phyloP scores from a whole-genome alignment of 371 early-diverging fungal genomes.

The Syncephalastrum contaminatum region DNA sequence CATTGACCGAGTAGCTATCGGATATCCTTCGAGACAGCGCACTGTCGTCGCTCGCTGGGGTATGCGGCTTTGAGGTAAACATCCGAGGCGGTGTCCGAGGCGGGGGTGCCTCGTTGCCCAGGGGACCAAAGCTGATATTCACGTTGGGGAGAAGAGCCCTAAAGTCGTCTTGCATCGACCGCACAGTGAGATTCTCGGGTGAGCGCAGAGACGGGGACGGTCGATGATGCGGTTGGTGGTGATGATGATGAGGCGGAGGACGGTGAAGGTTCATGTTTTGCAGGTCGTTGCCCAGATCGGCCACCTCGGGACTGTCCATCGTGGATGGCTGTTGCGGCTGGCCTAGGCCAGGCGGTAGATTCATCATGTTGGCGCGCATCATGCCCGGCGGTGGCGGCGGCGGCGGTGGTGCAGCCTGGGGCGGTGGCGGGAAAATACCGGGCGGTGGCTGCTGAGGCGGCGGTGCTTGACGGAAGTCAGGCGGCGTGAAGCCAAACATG shows the following conservation, averaged over 20 bases:
- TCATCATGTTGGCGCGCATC: conserved; percentile 23
- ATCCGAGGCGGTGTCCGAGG: background rate
- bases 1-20: too few relatives aligned
- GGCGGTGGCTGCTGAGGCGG: too few relatives aligned
- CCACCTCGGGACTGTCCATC: conserved; percentile 6
- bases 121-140: conserved; percentile 63
- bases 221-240: conserved; percentile 6
- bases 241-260: conserved; percentile 9
- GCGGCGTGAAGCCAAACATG: conserved; percentile 9
- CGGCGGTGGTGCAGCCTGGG: conserved; percentile 15
- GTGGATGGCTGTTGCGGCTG: background rate
- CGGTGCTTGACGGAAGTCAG: background rate
- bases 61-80: conserved; percentile 7
- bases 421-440: conserved; percentile 9
- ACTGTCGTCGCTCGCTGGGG: conserved; percentile 8
- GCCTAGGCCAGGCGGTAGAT: conserved; percentile 17
- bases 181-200: background rate
- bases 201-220: background rate
- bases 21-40: too few relatives aligned
- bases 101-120: conserved; percentile 20
- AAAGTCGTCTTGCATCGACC: conserved; percentile 56
- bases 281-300: conserved; percentile 4
- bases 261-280: conserved; percentile 11
- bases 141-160: conserved; percentile 70
- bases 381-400: conserved; percentile 25